These are phyloP conservation scores for Acacia confusa DNA, from an alignment of 306 rosid genomes.

Conservation along the genomic window DNA sequence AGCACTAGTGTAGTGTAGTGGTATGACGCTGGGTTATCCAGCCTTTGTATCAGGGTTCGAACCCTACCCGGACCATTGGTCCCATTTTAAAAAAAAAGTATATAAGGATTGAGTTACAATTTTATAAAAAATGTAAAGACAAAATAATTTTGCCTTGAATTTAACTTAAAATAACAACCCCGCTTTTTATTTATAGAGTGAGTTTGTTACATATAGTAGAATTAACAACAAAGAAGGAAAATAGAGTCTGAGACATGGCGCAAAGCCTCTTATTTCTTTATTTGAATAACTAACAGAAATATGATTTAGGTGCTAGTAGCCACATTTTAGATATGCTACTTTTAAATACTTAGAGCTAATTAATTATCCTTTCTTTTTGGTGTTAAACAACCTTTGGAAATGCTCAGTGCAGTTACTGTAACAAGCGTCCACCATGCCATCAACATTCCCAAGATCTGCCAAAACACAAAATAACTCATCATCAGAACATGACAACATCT, in stretches of 20 bases:
- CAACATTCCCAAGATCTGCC: conserved; percentile 6
- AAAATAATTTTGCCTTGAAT: too few relatives aligned
- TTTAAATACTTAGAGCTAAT: neutral
- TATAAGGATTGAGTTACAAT: too few relatives aligned
- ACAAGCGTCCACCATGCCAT: neutral
- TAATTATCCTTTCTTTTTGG: neutral
- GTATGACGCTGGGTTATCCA: too few relatives aligned
- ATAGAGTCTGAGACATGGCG: neutral
- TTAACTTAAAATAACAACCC: too few relatives aligned
- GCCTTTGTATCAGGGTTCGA: too few relatives aligned
- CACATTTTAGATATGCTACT: neutral
- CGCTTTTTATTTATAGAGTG: too few relatives aligned
- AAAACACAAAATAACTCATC: neutral
- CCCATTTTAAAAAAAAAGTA: too few relatives aligned
- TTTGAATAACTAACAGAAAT: neutral
- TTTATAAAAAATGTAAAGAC: too few relatives aligned
- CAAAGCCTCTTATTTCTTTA: neutral
- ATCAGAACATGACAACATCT: neutral
- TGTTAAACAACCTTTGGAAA: neutral
- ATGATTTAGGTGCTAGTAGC: neutral
- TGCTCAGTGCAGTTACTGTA: neutral
- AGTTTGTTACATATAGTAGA: too few relatives aligned
- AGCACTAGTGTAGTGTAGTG: too few relatives aligned
- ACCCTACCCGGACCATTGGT: too few relatives aligned
- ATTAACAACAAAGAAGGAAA: neutral